These are phyloP conservation scores for Sporormia fimetaria DNA, from an alignment of 495 filamentous ascomycete genomes.

Conservation along the genomic window DNA sequence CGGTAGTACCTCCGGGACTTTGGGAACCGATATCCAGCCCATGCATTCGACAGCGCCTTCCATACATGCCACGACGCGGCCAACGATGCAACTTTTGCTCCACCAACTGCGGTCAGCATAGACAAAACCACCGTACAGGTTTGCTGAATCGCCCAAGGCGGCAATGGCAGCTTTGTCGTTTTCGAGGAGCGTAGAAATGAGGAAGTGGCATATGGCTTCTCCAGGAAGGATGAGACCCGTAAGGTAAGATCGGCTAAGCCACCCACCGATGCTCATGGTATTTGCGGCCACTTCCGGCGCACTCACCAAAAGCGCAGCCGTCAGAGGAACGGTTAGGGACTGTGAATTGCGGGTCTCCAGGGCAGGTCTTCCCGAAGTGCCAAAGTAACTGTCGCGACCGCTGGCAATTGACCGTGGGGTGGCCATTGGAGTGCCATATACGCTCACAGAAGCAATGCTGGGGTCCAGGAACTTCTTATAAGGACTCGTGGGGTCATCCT, in stretches of 20 bases:
- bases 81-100: conserved; percentile 69
- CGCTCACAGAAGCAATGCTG: conserved; percentile 21
- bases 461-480: conserved; percentile 13
- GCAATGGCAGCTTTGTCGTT: conserved; percentile 56
- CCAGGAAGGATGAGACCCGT: conserved; percentile 72
- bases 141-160: conserved; percentile 54
- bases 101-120: conserved; percentile 64
- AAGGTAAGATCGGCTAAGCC: conserved; percentile 69
- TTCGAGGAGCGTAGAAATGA: conserved; percentile 69
- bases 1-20: conserved; percentile 38
- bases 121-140: conserved; percentile 68
- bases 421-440: conserved; percentile 30
- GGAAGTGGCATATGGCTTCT: conserved; percentile 57
- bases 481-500: conserved; percentile 20
- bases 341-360: conserved; percentile 12
- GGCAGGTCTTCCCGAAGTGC: conserved; percentile 10
- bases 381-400: conserved; percentile 26
- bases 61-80: conserved; percentile 58
- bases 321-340: conserved; percentile 12
- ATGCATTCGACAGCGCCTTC: conserved; percentile 60
- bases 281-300: conserved; percentile 1
- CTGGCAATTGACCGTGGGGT: conserved; percentile 20
- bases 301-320: conserved; percentile 2
- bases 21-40: conserved; percentile 60
- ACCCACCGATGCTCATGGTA: conserved; percentile 47